Conservation (phyloP, 768 basidiomycete genomes). For the Pulveroboletus sp. region DNA sequence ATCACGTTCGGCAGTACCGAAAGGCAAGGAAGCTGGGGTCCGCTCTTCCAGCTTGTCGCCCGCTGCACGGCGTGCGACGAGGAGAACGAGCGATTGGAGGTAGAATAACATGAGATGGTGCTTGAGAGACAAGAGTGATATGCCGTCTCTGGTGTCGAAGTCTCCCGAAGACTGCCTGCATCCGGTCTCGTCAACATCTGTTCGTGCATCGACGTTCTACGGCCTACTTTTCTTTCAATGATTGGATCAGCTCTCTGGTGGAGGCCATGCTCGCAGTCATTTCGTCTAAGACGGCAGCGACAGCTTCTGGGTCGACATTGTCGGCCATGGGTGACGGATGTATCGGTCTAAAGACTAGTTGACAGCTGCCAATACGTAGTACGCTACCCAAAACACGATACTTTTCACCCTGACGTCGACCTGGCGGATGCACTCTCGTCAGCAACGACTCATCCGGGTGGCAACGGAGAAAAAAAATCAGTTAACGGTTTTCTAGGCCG, state of each 20-base stretch:
- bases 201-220: not conserved
- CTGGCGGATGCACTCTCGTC: constrained; percentile 4
- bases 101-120: constrained; percentile 82
- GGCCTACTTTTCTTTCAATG: constrained; percentile 52
- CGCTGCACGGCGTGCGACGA: constrained; percentile 64
- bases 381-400: not conserved
- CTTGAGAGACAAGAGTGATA: constrained; percentile 88
- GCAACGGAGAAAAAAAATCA: constrained; percentile 32
- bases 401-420: not conserved
- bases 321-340: constrained; percentile 16
- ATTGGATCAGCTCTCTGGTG: constrained; percentile 51
- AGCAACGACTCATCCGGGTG: not conserved
- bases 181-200: constrained; percentile 13
- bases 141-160: constrained; percentile 66
- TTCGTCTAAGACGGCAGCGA: constrained; percentile 40
- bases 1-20: constrained; percentile 48
- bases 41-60: constrained; percentile 60
- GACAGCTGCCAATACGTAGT: not conserved
- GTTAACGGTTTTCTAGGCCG: constrained; percentile 67
- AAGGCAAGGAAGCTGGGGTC: constrained; percentile 46
- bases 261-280: constrained; percentile 64
- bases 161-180: constrained; percentile 32
- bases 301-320: constrained; percentile 10
- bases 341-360: not conserved
- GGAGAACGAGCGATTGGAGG: constrained; percentile 74